Evolutionary conservation across 2,329 filamentous ascomycete species (phyloP), one percentile per base, ranked within the genome.

Genomic region (Hypoxylon sp.): DNA sequence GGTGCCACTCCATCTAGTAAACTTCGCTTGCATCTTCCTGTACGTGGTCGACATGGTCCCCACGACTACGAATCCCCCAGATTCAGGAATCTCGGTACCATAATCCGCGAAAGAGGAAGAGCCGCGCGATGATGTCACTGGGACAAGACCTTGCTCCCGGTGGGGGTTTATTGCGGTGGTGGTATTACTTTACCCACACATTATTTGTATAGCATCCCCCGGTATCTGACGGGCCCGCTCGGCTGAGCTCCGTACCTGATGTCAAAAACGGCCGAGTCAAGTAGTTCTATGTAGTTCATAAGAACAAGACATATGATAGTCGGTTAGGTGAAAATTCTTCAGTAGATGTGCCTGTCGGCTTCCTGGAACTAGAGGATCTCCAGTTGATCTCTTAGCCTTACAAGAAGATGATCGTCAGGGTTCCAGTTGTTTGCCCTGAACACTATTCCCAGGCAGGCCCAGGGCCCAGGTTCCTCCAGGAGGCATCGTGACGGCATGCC

Each of bases 321-420:
- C 11, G 52, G 44, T 13, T 10, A 46, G 49, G 30, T 32, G 30
- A 50, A 26, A 30, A 37, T 34, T 48, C 49, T 46, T 55, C 39
- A 30, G 7, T 39, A 48, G 26, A 55, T 56, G 26, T 22, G 24
- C 24, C 28, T 8, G 51, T 49, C 28, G 28, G 28, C 39, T 26
- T 28, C 47, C 32, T 58, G 28, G 32, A 17, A 43, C 37, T 26
- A 26, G 34, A 26, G 28, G 50, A 52, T 48, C 49, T 47, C 39
- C 19, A 30, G 64, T 3, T 37, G 54, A 59, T 62, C 61, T 28
- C 47, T 30, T 6, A 64, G 43, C 64, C 61, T 67, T 61, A 59
- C 37, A 41, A n/a, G 51, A 53, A 26, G 53, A 54, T 50, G 64
- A 67, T 67, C 61, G 39, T 65, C 64, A 67, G 64, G 64, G 64